A percentile compares a stretch with the other conserved stretches of the same genome.
Evolutionary conservation across 2,329 filamentous ascomycete genomes (phyloP).

Genomic region (Raffaelea ambrosiae): DNA sequence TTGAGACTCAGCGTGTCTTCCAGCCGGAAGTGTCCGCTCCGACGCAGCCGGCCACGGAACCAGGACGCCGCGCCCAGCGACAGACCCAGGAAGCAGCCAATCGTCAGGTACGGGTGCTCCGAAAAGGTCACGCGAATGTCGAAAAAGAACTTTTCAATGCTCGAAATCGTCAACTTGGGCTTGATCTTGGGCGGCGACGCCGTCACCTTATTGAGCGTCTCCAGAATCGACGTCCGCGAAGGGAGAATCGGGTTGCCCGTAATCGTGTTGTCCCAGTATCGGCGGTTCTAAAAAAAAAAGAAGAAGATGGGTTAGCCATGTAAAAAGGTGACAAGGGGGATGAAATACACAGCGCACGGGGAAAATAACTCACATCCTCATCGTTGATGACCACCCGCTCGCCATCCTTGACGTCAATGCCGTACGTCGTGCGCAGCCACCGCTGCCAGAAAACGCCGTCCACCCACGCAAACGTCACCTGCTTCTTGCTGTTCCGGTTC

Average conservation of each 20-base stretch:
- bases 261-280: constrained; percentile 89
- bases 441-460: constrained; percentile 96
- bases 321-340: background rate
- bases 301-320: background rate
- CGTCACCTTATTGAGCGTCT: constrained; percentile 69
- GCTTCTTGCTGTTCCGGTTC: constrained; percentile 76
- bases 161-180: constrained; percentile 68
- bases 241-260: constrained; percentile 86
- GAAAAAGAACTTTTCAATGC: constrained; percentile 63
- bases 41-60: constrained; percentile 45
- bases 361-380: constrained; percentile 66
- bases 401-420: constrained; percentile 77
- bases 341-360: background rate
- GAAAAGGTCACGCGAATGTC: constrained; percentile 50
- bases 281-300: constrained; percentile 57
- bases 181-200: constrained; percentile 61
- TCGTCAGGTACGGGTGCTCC: constrained; percentile 50
- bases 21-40: constrained; percentile 52
- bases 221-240: constrained; percentile 81
- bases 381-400: constrained; percentile 96
- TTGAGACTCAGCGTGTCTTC: constrained; percentile 43
- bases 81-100: constrained; percentile 50
- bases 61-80: constrained; percentile 43
- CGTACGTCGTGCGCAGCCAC: constrained; percentile 93
- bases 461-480: constrained; percentile 94